Evolutionary conservation across 75 land plant species (phyloP), one percentile per base, ranked within the genome.

Genomic region (Pinus tabuliformis): DNA sequence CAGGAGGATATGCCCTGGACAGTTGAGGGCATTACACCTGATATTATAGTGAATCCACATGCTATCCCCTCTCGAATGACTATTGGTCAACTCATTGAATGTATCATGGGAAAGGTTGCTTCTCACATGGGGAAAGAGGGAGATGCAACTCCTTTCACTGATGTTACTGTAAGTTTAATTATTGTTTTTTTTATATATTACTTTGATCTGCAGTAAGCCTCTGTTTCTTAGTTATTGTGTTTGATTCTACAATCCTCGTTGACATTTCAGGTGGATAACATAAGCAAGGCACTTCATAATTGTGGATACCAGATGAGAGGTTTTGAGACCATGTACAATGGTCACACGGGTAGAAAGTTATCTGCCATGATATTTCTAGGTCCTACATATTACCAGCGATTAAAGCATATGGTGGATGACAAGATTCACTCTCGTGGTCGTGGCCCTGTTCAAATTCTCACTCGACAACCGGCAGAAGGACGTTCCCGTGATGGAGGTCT

Each of bases 1-100:
- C 98, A 97, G 78, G 99, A 97, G 74, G 99, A 97, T 72, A 97
- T 97, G 98, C 99, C 99, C 26, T 97, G 97, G 95, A 97, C 98
- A 22, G 83, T 89, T 73, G 99, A 97, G 86, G 99, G 99, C 62
- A 97, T 97, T 54, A 95, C 95, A 26, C 98, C 99, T 76, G 98
- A 97, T 58, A 95, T 95, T 65, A 97, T 97, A 73, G 99, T 97
- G 73, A 97, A 97, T 71, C 99, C 99, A 59, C 98, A 95, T 89
- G 98, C 98, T 80, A 97, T 97, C 83, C 99, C 99, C 28, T 95
- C 98, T 75, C 98, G 98, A 8, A 97, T 97, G 99, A 95, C 99
- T 33, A 97, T 97, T 79, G 98, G 98, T 42, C 99, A 95, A 78
- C 95, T 97, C 63, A 97, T 97, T 79, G 99, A 97, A 87, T 97